Base-by-base conservation (phyloP, 2,329 filamentous ascomycete species). In the Aureobasidium sp. region DNA sequence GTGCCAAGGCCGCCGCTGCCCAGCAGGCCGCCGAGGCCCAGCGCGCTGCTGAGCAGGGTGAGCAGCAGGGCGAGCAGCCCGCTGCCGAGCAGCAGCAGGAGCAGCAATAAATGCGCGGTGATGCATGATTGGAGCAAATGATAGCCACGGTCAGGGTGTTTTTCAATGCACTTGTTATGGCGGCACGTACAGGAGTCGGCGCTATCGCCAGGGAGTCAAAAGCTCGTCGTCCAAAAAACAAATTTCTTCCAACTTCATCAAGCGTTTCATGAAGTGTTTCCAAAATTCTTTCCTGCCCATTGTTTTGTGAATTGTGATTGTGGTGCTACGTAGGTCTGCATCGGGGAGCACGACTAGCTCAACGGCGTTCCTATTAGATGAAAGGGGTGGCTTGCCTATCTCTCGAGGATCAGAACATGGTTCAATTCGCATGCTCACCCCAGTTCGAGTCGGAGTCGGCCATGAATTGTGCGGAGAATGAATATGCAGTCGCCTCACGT, bases 1-100 rank as follows among this genome's bases (percentile, higher is more conserved):
- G 94, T 75, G 91, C 93, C 72, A 99, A 99, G 90, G 85, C 86
- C 68, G 73, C 85, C 63, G 84, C 84, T 70, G 84, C 85, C 66
- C 83, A 87, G 71, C 85, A 88, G 77, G 86, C 86, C 65, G 84
- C 85, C 67, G 87, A 78, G 67, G 72, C 83, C 75, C 82, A 83
- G 74, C 78, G 83, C 72, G 77, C 81, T 69, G 78, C 80, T 59
- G 82, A 85, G 75, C 81, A 85, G 76, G 78, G 81, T 74, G 81
- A 81, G 71, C 78, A 81, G 73, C 68, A 70, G 63, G 76, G 72
- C 67, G 78, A 71, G 63, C 77, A 77, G 71, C 71, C 68, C 68
- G 78, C 71, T 68, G 77, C 80, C 74, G 78, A 80, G 73, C 64
- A 62, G 64, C 51, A 63, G 64, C 52, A 64, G 56, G 63, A 64